Evolutionary conservation across 2,329 filamentous ascomycete species (phyloP), one percentile per base, ranked within the genome.

Genomic region (Cladosporium sp.): DNA sequence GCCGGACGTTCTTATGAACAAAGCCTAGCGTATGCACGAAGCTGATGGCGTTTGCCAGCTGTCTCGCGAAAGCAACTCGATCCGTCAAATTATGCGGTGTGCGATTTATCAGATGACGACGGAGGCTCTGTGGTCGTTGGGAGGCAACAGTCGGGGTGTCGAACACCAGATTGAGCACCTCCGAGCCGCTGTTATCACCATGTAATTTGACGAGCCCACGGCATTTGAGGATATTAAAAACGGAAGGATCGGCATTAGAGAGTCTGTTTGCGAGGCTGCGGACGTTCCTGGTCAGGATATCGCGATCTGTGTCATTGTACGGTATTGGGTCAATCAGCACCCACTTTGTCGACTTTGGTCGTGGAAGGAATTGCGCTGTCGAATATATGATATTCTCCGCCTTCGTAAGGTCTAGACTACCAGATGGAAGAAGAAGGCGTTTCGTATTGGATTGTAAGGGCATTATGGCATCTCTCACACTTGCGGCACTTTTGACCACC

Each of bases 1-100:
- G 77, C 0, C 75, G 70, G 17, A 81, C 74, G 50, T 73, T 76
- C 61, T 79, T 77, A 68, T 82, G 75, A 9, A 81, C 75, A 45
- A 80, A 77, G 4, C 68, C 70, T 22, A 71, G 71, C 0, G 70
- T 69, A 58, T 81, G 74, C 5, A 78, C 60, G 58, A 70, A 74
- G 60, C 64, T 65, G 43, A 76, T 68, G 3, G 72, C 66, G 7
- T 62, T 65, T 7, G 73, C 73, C 0, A 80, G 56, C 34, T 72
- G 67, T 43, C 63, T 67, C 5, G 73, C 72, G 9, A 43, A 19
- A 14, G 40, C 40, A 42, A 30, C n/a, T 43, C 51, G 7, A 50
- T 52, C 19, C 42, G 40, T 43, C 15, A 43, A 19, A 12, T 22
- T 43, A 17, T 43, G 40, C 40, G 15, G 5, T 12, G 6, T 20